Evolutionary conservation across 129 eudicot species (phyloP), one percentile per base, ranked within the genome.

Genomic region (Calendula officinalis): DNA sequence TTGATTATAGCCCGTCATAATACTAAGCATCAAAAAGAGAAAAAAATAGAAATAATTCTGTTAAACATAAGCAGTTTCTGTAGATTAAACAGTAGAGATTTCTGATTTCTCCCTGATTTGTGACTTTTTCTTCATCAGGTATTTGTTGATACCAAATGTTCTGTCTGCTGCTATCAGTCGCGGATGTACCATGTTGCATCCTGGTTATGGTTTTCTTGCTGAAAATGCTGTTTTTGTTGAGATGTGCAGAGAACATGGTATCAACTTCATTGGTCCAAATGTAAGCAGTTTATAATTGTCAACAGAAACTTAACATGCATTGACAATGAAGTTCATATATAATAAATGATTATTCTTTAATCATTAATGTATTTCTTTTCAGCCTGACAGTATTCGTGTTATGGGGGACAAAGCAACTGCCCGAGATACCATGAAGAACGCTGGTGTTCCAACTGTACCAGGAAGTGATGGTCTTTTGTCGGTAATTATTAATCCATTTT

Each of bases 351-450:
- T 14, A 14, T 69, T 4, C 38, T 76, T 83, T 76, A 27, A 39
- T 66, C n/a, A 39, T 57, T 39, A 74, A 66, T 60, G 22, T 42
- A 39, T 37, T 33, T 67, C 5, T 55, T 78, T 84, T 77, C 95
- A 90, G 95, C 97, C 95, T 49, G 89, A 84, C 67, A 90, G 89
- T 67, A 86, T 90, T 39, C 81, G 92, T 60, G 89, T 86, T 56
- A 86, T 90, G 97, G 95, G 97, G 68, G 92, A 90, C 79, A 90
- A 90, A 78, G 70, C 92, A 68, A 90, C 97, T 66, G 92, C 97
- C 8, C 79, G 97, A 60, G 95, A 90, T 7, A 90, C 95, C 64
- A 90, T 90, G 95, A 86, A 90, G 82, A 90, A 84, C 60, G 97
- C 92, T 78, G 95, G 97, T 68, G 97, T 86, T 70, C 95, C 97